phyloP scores from a whole-genome alignment of 2,329 filamentous ascomycete genomes.

The Aspergillus felis region DNA sequence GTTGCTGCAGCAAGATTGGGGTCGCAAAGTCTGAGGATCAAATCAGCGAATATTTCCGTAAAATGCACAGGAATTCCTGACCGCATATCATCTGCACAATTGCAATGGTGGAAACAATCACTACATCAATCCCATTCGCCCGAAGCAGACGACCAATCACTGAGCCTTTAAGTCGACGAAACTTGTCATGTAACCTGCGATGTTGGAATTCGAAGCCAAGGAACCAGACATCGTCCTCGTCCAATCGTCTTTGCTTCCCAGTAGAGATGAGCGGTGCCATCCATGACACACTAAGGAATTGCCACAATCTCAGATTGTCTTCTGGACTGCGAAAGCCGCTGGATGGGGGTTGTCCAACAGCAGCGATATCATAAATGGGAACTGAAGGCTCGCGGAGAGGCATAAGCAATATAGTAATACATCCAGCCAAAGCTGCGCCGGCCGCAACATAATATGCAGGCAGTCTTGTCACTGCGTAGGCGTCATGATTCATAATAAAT shows the following conservation, averaged over 20 bases:
- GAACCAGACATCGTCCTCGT: conserved; percentile 78
- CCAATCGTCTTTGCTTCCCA: conserved; percentile 62
- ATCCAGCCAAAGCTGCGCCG: conserved; percentile 43
- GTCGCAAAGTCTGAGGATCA: conserved; percentile 49
- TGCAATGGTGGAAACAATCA: conserved; percentile 62
- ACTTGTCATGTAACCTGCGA: conserved; percentile 66
- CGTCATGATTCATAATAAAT: conserved; percentile 24
- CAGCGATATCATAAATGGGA: conserved; percentile 55
- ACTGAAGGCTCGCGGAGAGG: conserved; percentile 62
- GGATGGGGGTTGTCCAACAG: conserved; percentile 54
- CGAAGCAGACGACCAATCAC: conserved; percentile 65
- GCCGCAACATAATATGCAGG: conserved; percentile 29
- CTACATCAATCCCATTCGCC: conserved; percentile 75
- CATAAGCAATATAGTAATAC: conserved; percentile 61
- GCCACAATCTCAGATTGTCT: conserved; percentile 73
- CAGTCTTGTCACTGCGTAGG: conserved; percentile 7
- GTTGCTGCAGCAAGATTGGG: conserved; percentile 67
- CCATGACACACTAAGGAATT: conserved; percentile 84
- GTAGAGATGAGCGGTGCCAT: conserved; percentile 67
- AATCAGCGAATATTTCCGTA: conserved; percentile 13
- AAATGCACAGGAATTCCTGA: conserved; percentile 23
- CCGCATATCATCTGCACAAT: conserved; percentile 59
- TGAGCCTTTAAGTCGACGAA: conserved; percentile 68
- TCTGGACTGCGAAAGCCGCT: conserved; percentile 67
- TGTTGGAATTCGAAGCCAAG: conserved; percentile 81